These are phyloP conservation scores for Chimonanthus salicifolius DNA, from an alignment of 164 flowering plant genomes.

Conservation along the genomic window DNA sequence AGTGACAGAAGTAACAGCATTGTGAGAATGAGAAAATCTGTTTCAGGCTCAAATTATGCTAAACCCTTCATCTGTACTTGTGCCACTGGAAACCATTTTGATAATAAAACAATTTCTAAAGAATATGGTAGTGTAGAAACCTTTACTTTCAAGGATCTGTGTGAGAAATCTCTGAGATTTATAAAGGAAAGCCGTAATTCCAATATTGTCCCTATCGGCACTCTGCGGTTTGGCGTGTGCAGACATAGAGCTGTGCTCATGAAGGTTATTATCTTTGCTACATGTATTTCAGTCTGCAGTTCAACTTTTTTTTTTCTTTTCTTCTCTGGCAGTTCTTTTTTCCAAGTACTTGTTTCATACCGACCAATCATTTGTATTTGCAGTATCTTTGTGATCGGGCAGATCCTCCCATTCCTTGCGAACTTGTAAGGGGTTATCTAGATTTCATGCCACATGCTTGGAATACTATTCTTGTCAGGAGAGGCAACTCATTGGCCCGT, in stretches of 20 bases:
- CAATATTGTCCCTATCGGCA: conserved; percentile 78
- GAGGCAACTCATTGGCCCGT: conserved; percentile 57
- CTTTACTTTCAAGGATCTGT: conserved; percentile 43
- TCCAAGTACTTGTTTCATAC: not conserved
- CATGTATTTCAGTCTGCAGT: not conserved
- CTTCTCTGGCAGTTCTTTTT: not conserved
- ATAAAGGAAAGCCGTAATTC: conserved; percentile 63
- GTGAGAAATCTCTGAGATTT: conserved; percentile 68
- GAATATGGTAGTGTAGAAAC: conserved; percentile 33
- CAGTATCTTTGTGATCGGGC: conserved; percentile 91
- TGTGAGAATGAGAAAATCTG: conserved; percentile 55
- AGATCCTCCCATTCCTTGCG: conserved; percentile 93
- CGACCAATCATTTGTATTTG: conserved; percentile 6
- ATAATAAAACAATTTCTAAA: conserved; percentile 12
- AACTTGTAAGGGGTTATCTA: conserved; percentile 92
- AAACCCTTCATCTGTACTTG: conserved; percentile 95
- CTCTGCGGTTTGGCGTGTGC: conserved; percentile 81
- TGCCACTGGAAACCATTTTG: conserved; percentile 50
- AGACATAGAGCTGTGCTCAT: conserved; percentile 90
- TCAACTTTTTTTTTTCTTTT: not conserved
- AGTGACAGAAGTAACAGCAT: conserved; percentile 57
- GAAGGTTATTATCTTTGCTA: conserved; percentile 51
- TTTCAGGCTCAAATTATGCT: conserved; percentile 62
- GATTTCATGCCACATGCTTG: conserved; percentile 96
- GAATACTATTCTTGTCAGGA: conserved; percentile 62